Evolutionary conservation across 345 rosid genomes (phyloP).

Genomic region (Clausena lansium): DNA sequence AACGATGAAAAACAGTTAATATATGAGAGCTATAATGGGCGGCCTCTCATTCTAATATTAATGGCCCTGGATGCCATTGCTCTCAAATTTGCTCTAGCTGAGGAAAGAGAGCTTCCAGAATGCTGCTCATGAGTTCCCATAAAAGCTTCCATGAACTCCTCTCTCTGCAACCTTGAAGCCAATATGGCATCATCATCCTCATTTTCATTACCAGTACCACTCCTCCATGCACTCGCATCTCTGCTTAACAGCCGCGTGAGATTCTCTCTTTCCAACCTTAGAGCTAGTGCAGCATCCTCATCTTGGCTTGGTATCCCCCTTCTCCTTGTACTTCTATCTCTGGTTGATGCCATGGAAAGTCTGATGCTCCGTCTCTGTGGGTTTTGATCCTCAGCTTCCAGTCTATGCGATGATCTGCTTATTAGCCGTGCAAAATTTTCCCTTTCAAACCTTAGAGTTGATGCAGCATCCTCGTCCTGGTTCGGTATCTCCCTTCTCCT

Average conservation of each 20-base stretch:
- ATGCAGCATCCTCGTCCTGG: conserved; percentile 46
- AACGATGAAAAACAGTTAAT: no score
- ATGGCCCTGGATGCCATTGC: conserved; percentile 91
- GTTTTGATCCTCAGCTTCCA: conserved; percentile 14
- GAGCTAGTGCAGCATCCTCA: conserved; percentile 56
- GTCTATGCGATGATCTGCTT: conserved; percentile 2
- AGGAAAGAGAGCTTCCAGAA: conserved; percentile 31
- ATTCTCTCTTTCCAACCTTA: conserved; percentile 71
- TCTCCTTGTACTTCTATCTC: conserved; percentile 14
- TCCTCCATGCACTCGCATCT: conserved; percentile 23
- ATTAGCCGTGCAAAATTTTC: conserved; percentile 49
- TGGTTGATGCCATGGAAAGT: background rate
- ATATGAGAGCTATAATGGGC: conserved; percentile 5
- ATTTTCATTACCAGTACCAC: conserved; percentile 46
- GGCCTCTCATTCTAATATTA: conserved; percentile 41
- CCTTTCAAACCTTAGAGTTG: conserved; percentile 53
- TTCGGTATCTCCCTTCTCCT: conserved; percentile 27
- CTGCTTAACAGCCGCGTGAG: conserved; percentile 40
- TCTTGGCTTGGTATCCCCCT: conserved; percentile 33
- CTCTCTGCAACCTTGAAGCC: conserved; percentile 82
- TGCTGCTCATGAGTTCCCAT: conserved; percentile 26
- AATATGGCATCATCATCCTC: conserved; percentile 60
- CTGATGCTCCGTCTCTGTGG: conserved; percentile 15
- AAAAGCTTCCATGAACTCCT: conserved; percentile 71
- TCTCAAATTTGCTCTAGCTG: conserved; percentile 82